Evolutionary conservation across 441 rosid genomes (phyloP).

Genomic region (Adansonia grandidieri): DNA sequence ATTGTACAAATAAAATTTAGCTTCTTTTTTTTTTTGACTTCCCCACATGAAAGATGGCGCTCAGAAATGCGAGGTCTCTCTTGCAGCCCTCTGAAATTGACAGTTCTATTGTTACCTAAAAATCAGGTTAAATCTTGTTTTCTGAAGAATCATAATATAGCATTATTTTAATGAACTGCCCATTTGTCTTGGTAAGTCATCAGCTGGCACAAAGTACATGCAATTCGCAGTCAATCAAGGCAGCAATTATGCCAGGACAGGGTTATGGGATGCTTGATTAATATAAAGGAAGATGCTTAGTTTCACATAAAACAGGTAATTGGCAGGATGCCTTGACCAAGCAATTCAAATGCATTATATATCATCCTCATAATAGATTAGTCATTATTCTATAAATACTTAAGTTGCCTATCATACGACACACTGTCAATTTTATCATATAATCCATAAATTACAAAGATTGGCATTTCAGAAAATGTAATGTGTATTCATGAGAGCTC

Average conservation of each 20-base stretch:
- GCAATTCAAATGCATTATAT: constrained; percentile 11
- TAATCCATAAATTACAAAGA: constrained; percentile 7
- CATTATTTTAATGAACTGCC: neutral
- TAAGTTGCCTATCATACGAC: constrained; percentile 7
- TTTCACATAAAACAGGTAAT: constrained; percentile 11
- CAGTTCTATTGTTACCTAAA: neutral
- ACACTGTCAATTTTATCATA: neutral
- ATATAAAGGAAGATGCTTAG: neutral
- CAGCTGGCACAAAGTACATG: constrained; percentile 1
- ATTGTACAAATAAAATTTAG: constrained; percentile 6
- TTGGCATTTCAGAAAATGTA: neutral
- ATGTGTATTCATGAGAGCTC: neutral
- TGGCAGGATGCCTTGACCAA: neutral
- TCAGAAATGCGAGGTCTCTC: constrained; percentile 1
- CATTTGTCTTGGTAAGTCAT: neutral
- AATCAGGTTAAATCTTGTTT: constrained; percentile 10
- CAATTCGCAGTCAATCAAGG: constrained; percentile 7
- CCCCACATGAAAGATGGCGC: neutral
- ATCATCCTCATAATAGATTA: constrained; percentile 9
- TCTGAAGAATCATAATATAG: neutral
- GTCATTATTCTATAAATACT: constrained; percentile 11
- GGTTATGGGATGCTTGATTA: neutral
- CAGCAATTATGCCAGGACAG: neutral
- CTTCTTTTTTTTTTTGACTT: neutral
- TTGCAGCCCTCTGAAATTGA: neutral